Evolutionary conservation across 1,284 basidiomycete species (phyloP).

Genomic region (Vanrija pseudolonga): DNA sequence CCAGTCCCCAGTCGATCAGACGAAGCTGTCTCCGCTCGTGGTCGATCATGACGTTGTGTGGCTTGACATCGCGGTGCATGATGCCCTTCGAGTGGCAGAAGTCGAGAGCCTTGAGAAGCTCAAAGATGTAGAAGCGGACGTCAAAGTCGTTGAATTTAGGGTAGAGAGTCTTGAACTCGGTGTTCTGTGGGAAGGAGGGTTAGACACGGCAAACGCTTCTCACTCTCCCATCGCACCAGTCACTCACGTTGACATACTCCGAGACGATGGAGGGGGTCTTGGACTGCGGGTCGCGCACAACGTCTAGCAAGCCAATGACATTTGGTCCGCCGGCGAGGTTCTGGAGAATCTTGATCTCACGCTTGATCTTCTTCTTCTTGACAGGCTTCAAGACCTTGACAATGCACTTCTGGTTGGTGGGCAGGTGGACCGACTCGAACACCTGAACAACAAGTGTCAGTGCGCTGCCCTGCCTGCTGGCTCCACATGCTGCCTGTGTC

Average conservation of each 20-base stretch:
- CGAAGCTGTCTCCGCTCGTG: slow-evolving; percentile 94
- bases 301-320: slow-evolving; percentile 81
- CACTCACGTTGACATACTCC: slow-evolving; percentile 80
- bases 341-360: slow-evolving; percentile 98
- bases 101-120: slow-evolving; percentile 95
- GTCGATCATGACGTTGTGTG: slow-evolving; percentile 99
- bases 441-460: slow-evolving; percentile 57
- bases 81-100: slow-evolving; percentile 98
- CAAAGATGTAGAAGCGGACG: slow-evolving; percentile 94
- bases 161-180: slow-evolving; percentile 97
- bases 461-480: not conserved
- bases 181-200: slow-evolving; percentile 58
- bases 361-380: slow-evolving; percentile 99
- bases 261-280: slow-evolving; percentile 97
- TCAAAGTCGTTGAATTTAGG: slow-evolving; percentile 92
- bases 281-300: slow-evolving; percentile 82
- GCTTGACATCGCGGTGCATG: slow-evolving; percentile 99
- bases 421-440: slow-evolving; percentile 93
- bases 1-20: slow-evolving; percentile 97
- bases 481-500: not conserved
- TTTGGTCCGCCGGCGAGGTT: slow-evolving; percentile 93
- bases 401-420: slow-evolving; percentile 91
- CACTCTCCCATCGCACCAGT: not conserved
- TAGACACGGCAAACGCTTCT: not conserved
- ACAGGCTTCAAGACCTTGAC: slow-evolving; percentile 99